Percentiles rank a stretch among this genome's conserved stretches.
Evolutionary conservation across 495 filamentous ascomycete genomes (phyloP).

Genomic region (Jackrogersella multiformis): DNA sequence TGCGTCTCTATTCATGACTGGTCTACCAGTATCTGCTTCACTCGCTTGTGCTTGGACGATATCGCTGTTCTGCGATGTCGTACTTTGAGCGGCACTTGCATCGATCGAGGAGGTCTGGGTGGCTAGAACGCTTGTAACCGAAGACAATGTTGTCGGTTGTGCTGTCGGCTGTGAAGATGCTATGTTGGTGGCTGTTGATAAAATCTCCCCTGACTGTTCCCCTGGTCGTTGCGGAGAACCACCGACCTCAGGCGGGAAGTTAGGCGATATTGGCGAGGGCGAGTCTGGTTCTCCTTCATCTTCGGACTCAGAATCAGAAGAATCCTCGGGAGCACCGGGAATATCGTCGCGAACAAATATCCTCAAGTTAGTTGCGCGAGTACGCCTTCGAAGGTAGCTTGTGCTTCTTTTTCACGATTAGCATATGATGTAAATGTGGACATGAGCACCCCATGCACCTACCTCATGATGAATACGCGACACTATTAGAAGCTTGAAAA

Average conservation of each 20-base stretch:
- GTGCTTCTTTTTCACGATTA: constrained; percentile 21
- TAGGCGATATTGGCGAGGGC: constrained; percentile 27
- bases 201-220: neutral
- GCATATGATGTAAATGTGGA: neutral
- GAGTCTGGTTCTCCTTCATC: constrained; percentile 27
- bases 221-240: neutral
- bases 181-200: neutral
- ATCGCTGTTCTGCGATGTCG: neutral
- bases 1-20: constrained; percentile 22
- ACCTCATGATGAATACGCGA: constrained; percentile 35
- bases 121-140: neutral
- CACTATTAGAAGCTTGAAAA: constrained; percentile 29
- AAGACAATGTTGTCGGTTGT: neutral
- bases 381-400: constrained; percentile 25
- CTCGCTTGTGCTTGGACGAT: constrained; percentile 17
- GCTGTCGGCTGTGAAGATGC: constrained; percentile 1
- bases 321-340: neutral
- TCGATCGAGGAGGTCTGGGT: neutral
- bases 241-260: constrained; percentile 5
- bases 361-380: constrained; percentile 26
- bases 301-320: constrained; percentile 31
- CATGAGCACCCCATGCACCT: neutral
- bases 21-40: neutral
- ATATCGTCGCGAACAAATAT: constrained; percentile 32
- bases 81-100: neutral